Percentiles rank a stretch among this genome's conserved stretches.
These are phyloP conservation scores for Tulasnella sp. DNA, from an alignment of 768 basidiomycete species.

Conservation along the genomic window DNA sequence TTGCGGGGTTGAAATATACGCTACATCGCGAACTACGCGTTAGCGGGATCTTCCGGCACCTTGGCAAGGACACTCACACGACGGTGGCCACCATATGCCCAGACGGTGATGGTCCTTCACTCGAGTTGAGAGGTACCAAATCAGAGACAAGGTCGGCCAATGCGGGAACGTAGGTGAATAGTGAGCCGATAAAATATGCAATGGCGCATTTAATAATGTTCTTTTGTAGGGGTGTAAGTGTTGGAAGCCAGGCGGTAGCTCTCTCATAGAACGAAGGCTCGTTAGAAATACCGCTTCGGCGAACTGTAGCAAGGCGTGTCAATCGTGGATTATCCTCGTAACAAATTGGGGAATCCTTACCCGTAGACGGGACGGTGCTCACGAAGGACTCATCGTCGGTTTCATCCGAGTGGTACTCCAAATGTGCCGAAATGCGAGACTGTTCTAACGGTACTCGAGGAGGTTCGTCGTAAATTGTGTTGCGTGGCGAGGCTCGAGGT, in stretches of 20 bases:
- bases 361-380: background rate
- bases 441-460: background rate
- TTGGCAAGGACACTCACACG: slow-evolving; percentile 53
- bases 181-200: slow-evolving; percentile 82
- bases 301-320: background rate
- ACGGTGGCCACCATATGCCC: slow-evolving; percentile 87
- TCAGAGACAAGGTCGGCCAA: slow-evolving; percentile 68
- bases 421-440: background rate
- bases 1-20: slow-evolving; percentile 88
- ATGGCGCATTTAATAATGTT: slow-evolving; percentile 89
- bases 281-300: background rate
- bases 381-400: background rate
- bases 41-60: background rate
- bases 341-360: background rate
- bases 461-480: background rate
- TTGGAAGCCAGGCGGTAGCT: slow-evolving; percentile 23
- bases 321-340: background rate
- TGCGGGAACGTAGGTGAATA: slow-evolving; percentile 85
- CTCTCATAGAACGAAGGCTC: background rate
- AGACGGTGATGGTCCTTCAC: slow-evolving; percentile 62
- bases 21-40: slow-evolving; percentile 41
- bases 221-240: slow-evolving; percentile 44
- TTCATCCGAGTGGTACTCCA: background rate
- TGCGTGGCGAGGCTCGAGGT: background rate
- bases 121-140: slow-evolving; percentile 50